Percentiles rank a stretch among this genome's conserved stretches.
Conservation (phyloP, 768 basidiomycete genomes). For the Hemileccinum rubropunctum region DNA sequence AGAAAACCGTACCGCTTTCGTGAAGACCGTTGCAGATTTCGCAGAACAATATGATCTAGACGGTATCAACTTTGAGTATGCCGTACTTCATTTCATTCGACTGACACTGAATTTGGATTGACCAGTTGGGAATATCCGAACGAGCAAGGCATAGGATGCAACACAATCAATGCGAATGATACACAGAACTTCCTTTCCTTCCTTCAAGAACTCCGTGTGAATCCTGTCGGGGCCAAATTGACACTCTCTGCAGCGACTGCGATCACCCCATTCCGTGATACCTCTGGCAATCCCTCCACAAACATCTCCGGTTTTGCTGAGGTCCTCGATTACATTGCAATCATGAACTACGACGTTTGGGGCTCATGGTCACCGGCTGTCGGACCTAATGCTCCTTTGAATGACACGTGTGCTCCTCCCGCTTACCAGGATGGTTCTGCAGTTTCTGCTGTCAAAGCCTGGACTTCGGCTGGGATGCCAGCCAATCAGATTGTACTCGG, state of each 20-base stretch:
- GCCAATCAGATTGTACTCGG: constrained; percentile 71
- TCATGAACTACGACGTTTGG: constrained; percentile 68
- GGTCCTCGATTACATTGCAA: constrained; percentile 62
- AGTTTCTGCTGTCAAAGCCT: constrained; percentile 63
- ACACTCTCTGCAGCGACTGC: constrained; percentile 68
- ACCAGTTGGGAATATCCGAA: constrained; percentile 86
- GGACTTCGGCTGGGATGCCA: constrained; percentile 79
- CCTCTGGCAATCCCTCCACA: constrained; percentile 55
- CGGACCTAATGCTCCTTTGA: constrained; percentile 81
- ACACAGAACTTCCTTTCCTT: constrained; percentile 75
- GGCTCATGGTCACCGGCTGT: constrained; percentile 50
- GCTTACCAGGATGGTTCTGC: constrained; percentile 73
- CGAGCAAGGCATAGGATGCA: constrained; percentile 65
- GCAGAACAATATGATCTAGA: constrained; percentile 51
- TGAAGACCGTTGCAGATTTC: constrained; percentile 50
- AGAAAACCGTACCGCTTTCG: constrained; percentile 59
- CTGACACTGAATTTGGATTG: constrained; percentile 9
- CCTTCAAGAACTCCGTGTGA: constrained; percentile 61
- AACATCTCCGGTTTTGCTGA: constrained; percentile 75
- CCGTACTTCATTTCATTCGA: neutral
- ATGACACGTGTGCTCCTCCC: constrained; percentile 66
- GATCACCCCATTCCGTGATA: constrained; percentile 60
- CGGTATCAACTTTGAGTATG: constrained; percentile 44
- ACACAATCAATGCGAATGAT: constrained; percentile 55
- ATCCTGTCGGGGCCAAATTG: constrained; percentile 49